Evolutionary conservation across 345 rosid species (phyloP), one percentile per base, ranked within the genome.

Genomic region (Citrus mangshanensis): DNA sequence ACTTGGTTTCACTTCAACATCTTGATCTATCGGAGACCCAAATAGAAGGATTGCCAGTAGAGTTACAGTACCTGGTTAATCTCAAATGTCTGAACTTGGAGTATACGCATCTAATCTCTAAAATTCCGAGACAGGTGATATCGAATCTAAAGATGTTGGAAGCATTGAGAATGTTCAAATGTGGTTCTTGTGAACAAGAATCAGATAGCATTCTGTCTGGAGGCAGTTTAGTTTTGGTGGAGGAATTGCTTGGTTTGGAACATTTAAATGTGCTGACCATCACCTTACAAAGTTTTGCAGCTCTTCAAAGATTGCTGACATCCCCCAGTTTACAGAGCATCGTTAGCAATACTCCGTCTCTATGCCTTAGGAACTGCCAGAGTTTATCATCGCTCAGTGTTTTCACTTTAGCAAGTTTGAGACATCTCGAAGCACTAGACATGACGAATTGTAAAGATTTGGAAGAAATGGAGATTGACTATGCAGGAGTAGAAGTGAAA

Each of bases 31-130:
- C 84, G 9, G 14, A 18, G 49, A 42, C 4, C 49, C 4, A 0
- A 0, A 80, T 84, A 61, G 13, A 19, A 19, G 37, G 66, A 35
- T 65, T 86, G 24, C 89, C 89, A 16, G 9, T 22, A 21, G 80
- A 76, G 79, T 21, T 86, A 10, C 76, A 78, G 80, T 61, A 65
- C 21, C 56, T 86, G 77, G 61, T 14, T 22, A 78, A 59, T 66
- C 66, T 87, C 51, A 80, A 54, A 65, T 78, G 70, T 58, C 24
- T 87, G 70, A 77, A 76, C 14, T 40, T 84, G 66, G 76, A 76
- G 64, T 5, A 21, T 21, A 35, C 78, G 2, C 4, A 1, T 2
- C 9, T 21, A 27, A 75, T 80, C 56, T 21, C 28, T 6, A 72
- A 4, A 28, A 84, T 82, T 77, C 55, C 35, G 1, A 59, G 37